Conservation (phyloP, 2,329 filamentous ascomycete genomes). For the Monilinia laxa region DNA sequence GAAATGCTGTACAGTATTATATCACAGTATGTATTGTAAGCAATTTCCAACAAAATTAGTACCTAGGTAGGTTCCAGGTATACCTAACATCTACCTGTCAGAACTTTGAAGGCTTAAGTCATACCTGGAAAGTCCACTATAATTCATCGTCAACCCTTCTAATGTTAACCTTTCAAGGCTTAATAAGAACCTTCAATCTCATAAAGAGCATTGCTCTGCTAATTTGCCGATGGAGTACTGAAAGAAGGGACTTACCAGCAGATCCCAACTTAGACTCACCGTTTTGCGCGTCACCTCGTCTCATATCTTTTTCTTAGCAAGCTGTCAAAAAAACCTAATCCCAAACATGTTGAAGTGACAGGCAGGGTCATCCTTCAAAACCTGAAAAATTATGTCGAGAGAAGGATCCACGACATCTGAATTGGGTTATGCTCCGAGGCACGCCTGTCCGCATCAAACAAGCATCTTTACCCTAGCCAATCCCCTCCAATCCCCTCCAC, state of each 20-base stretch:
- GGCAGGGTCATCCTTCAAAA: constrained; percentile 36
- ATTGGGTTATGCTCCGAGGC: constrained; percentile 39
- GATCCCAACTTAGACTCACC: constrained; percentile 34
- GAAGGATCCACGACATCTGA: constrained; percentile 31
- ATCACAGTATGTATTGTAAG: background rate
- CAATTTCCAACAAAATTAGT: background rate
- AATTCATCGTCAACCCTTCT: constrained; percentile 17
- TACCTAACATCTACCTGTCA: background rate
- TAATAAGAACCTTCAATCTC: constrained; percentile 3
- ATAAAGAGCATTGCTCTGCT: constrained; percentile 10
- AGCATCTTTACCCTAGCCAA: constrained; percentile 35
- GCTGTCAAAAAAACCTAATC: constrained; percentile 37
- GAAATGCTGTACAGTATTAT: background rate
- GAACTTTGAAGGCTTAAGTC: constrained; percentile 9
- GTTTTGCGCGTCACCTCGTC: constrained; percentile 40
- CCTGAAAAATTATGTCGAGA: constrained; percentile 30
- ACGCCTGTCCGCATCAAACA: constrained; percentile 35
- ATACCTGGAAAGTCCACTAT: constrained; percentile 4
- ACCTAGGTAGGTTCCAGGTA: background rate
- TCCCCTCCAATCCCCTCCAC: constrained; percentile 33
- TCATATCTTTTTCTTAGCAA: constrained; percentile 36
- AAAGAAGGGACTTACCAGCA: constrained; percentile 26
- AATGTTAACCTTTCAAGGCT: constrained; percentile 12
- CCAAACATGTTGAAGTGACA: constrained; percentile 38
- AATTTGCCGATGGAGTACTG: constrained; percentile 14